A percentile compares a stretch with the other conserved stretches of the same genome.
Evolutionary conservation across 1,284 basidiomycete genomes (phyloP).

Genomic region (Inonotus hispidus): DNA sequence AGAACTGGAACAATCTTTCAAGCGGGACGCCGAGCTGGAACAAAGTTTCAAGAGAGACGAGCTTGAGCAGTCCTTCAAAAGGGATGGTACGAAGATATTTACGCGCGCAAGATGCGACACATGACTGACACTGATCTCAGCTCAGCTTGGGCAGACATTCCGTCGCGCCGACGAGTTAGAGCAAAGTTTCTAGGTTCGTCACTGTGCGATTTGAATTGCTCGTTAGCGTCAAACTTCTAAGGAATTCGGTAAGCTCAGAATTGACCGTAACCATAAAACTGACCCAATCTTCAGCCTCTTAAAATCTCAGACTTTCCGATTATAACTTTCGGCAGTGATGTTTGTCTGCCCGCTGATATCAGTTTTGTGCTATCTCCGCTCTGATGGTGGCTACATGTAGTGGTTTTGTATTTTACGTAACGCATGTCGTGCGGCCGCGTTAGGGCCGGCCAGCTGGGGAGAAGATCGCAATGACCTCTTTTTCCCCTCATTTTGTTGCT

Average conservation of each 20-base stretch:
- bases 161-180: background rate
- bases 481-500: no score
- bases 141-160: background rate
- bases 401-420: no score
- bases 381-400: no score
- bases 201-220: no score
- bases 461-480: no score
- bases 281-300: no score
- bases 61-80: constrained; percentile 6
- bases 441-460: background rate
- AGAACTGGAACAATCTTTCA: background rate
- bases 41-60: constrained; percentile 2
- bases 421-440: background rate
- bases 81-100: background rate
- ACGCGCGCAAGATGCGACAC: background rate
- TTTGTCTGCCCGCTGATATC: no score
- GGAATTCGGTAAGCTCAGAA: background rate
- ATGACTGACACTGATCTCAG: background rate
- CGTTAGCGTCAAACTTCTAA: no score
- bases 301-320: no score
- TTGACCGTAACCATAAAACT: background rate
- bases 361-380: no score
- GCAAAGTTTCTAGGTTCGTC: background rate
- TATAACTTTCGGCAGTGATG: no score
- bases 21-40: background rate